phyloP scores from a whole-genome alignment of 2,329 filamentous ascomycete genomes.

The Boeremia lycopersici region DNA sequence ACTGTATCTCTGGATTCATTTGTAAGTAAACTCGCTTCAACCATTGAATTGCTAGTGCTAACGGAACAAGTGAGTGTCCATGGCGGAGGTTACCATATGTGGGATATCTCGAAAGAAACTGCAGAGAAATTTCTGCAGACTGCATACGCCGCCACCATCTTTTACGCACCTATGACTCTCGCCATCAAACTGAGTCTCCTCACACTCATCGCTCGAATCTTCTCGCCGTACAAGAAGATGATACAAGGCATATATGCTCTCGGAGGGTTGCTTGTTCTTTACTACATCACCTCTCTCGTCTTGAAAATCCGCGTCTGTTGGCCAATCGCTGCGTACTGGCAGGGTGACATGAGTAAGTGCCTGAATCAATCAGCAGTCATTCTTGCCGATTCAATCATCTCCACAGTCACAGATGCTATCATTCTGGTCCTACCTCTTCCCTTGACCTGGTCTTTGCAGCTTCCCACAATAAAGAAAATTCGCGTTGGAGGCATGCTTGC shows the following conservation, averaged over 20 bases:
- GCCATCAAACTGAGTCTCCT: slow-evolving; percentile 33
- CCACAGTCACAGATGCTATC: slow-evolving; percentile 43
- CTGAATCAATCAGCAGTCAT: slow-evolving; percentile 44
- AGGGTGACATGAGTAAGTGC: slow-evolving; percentile 28
- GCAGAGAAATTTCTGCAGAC: slow-evolving; percentile 11
- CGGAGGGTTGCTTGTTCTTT: slow-evolving; percentile 12
- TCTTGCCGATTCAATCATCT: slow-evolving; percentile 41
- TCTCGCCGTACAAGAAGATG: slow-evolving; percentile 20
- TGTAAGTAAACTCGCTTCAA: background rate
- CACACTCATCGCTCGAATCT: slow-evolving; percentile 31
- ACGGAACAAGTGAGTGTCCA: slow-evolving; percentile 10
- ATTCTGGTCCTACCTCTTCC: slow-evolving; percentile 46
- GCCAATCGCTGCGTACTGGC: slow-evolving; percentile 32
- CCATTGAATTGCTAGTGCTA: background rate
- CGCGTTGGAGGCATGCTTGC: slow-evolving; percentile 42
- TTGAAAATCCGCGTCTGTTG: slow-evolving; percentile 17
- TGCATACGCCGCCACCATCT: slow-evolving; percentile 17
- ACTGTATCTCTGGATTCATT: slow-evolving; percentile 12
- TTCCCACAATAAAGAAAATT: slow-evolving; percentile 39
- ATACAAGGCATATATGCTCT: slow-evolving; percentile 23
- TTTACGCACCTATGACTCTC: slow-evolving; percentile 27
- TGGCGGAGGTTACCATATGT: slow-evolving; percentile 20
- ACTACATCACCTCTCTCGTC: slow-evolving; percentile 10
- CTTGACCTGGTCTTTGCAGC: slow-evolving; percentile 38
- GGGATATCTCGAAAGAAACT: slow-evolving; percentile 10